Evolutionary conservation across 208 protist species (phyloP), one percentile per base, ranked within the genome.

Genomic region (Acanthamoeba royreba): DNA sequence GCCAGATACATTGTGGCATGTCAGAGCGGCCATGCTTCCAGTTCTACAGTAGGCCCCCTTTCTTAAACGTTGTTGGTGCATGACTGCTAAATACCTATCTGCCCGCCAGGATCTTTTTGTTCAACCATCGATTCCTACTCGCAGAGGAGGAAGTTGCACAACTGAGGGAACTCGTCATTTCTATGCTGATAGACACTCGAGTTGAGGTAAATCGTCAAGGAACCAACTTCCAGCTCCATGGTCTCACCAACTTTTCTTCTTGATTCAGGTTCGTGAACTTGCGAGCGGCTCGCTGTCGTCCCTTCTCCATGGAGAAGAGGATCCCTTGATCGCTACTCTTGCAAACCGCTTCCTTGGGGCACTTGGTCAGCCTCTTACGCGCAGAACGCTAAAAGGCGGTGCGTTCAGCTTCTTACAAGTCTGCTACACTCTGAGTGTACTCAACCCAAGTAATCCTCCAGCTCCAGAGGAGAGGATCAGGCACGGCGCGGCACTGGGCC

Each of bases 91-190:
- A 33, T 28, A 87, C 28, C 42, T 87, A 11, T 87, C 22, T n/a
- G 28, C 52, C 55, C 9, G 13, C 15, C 81, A 89, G 81, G 49
- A 89, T 89, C 81, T 89, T 89, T 17, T 7, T 19, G 31, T 89
- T 89, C 81, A 89, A 89, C 38, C 81, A 89, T 35, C 42, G 35
- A 13, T 89, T 89, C 52, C 25, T 89, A 19, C 38, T 89, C 11
- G 28, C 17, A 19, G 22, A 89, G 31, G 81, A 66, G 0, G 46
- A 61, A 35, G 28, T 19, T 0, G 45, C 2, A 19, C 43, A 89
- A 5, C 19, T 89, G 46, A 0, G 15, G 11, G 31, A 52, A 35
- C 46, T 89, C 81, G 49, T 89, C 25, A 66, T 61, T 5, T 52
- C 42, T 35, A 38, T 89, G 9, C 81, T 89, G 7, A 15, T 28